These are phyloP conservation scores for Trichophaea hybrida DNA, from an alignment of 2,329 filamentous ascomycete genomes.

Conservation along the genomic window DNA sequence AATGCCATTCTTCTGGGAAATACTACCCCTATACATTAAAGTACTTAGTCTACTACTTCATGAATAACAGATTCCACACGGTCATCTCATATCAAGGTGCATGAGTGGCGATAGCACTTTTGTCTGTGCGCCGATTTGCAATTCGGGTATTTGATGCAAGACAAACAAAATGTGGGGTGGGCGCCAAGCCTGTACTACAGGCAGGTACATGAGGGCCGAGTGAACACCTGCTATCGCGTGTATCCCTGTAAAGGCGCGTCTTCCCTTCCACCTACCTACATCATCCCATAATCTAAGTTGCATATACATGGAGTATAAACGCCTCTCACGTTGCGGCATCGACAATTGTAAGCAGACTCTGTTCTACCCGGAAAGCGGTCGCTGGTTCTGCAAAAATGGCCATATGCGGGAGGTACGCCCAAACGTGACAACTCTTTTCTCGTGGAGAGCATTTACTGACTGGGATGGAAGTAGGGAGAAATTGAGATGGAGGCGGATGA, in stretches of 20 bases:
- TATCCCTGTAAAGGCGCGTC: not conserved
- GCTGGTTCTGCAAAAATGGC: conserved; percentile 64
- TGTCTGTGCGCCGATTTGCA: too few relatives aligned
- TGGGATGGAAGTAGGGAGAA: conserved; percentile 11
- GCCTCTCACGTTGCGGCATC: conserved; percentile 27
- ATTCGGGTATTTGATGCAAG: too few relatives aligned
- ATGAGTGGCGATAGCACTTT: too few relatives aligned
- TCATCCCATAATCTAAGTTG: not conserved
- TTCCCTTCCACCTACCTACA: not conserved
- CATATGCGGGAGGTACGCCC: conserved; percentile 57
- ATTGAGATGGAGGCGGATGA: conserved; percentile 37
- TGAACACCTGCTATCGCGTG: too few relatives aligned
- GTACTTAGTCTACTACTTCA: too few relatives aligned
- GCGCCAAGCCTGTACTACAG: too few relatives aligned
- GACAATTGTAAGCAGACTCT: conserved; percentile 54
- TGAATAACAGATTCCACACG: too few relatives aligned
- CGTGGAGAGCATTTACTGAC: not conserved
- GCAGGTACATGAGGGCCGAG: too few relatives aligned
- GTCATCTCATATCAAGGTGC: too few relatives aligned
- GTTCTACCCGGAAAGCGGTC: conserved; percentile 61
- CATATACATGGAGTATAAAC: conserved; percentile 35
- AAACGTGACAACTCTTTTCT: not conserved
- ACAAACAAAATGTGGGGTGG: too few relatives aligned
- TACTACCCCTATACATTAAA: too few relatives aligned
- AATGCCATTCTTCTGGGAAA: too few relatives aligned